These are phyloP conservation scores for Phaeophleospora eucalypticola DNA, from an alignment of 2,329 filamentous ascomycete genomes.

Conservation along the genomic window DNA sequence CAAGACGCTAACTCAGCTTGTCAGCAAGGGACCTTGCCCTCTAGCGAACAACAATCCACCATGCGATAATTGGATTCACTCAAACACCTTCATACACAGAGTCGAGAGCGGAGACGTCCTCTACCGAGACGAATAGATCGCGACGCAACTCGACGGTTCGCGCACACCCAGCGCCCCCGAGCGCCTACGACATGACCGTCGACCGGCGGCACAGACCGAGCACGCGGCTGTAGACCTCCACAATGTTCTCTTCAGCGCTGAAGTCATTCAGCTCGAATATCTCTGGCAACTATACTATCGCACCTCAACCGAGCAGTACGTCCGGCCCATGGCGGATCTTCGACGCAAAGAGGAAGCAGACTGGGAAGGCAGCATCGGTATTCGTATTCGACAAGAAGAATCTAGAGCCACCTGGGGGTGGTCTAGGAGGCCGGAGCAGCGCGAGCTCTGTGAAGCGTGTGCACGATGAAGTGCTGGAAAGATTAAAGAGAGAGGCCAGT, in stretches of 20 bases:
- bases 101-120: no score
- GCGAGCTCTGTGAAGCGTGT: constrained; percentile 70
- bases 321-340: constrained; percentile 97
- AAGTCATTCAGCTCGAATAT: constrained; percentile 96
- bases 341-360: constrained; percentile 95
- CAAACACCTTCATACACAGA: no score
- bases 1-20: no score
- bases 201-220: neutral
- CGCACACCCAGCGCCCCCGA: no score
- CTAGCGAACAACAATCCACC: no score
- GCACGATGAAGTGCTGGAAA: constrained; percentile 85
- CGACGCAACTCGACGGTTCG: no score
- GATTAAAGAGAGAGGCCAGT: constrained; percentile 86
- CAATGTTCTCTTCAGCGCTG: constrained; percentile 88
- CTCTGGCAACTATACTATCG: constrained; percentile 81
- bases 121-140: no score
- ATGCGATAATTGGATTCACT: no score
- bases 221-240: constrained; percentile 21
- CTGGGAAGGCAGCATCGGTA: constrained; percentile 80
- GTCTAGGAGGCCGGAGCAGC: constrained; percentile 56
- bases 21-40: no score
- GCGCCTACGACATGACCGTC: neutral
- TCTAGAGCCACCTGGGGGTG: constrained; percentile 64
- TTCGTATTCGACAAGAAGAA: constrained; percentile 93
- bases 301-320: constrained; percentile 67